Percentiles rank a stretch among this genome's conserved stretches.
Conservation (phyloP, 108 stramenopile genomes). For the Cyclotella distinguenda region DNA sequence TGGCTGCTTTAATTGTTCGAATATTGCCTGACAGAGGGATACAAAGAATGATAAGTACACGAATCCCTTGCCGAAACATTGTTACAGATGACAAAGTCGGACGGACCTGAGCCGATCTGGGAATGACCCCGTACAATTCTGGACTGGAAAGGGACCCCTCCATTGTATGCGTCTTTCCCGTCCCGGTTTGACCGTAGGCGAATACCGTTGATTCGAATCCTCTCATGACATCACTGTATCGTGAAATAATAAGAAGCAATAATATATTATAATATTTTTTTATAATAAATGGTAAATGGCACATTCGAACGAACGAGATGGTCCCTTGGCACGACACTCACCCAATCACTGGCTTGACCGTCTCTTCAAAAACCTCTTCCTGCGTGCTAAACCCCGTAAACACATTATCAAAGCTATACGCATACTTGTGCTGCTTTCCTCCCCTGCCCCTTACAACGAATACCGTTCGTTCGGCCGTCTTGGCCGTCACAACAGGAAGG, state of each 20-base stretch:
- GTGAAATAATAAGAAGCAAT: too few species aligned
- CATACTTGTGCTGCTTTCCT: constrained; percentile 49
- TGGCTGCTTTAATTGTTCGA: constrained; percentile 56
- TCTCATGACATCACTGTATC: constrained; percentile 62
- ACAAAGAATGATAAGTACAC: not conserved
- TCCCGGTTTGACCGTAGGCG: constrained; percentile 71
- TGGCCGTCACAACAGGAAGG: constrained; percentile 70
- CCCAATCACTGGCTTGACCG: constrained; percentile 74
- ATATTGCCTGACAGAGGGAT: constrained; percentile 49
- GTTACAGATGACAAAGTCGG: not conserved
- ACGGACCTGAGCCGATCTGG: constrained; percentile 50
- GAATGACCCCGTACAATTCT: constrained; percentile 68
- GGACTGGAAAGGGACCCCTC: constrained; percentile 60
- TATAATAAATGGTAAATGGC: too few species aligned
- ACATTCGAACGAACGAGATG: not conserved
- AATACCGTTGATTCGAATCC: constrained; percentile 73
- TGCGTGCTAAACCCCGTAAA: constrained; percentile 78
- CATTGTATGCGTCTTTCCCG: constrained; percentile 85
- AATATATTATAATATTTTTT: too few species aligned
- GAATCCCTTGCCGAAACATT: not conserved
- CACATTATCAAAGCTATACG: constrained; percentile 75
- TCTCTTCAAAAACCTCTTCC: constrained; percentile 74
- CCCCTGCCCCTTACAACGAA: constrained; percentile 81
- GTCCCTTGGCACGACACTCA: too few species aligned
- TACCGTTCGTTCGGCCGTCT: constrained; percentile 60